Evolutionary conservation across 2,329 filamentous ascomycete species (phyloP).

Genomic region (Lecanosticta acicola): DNA sequence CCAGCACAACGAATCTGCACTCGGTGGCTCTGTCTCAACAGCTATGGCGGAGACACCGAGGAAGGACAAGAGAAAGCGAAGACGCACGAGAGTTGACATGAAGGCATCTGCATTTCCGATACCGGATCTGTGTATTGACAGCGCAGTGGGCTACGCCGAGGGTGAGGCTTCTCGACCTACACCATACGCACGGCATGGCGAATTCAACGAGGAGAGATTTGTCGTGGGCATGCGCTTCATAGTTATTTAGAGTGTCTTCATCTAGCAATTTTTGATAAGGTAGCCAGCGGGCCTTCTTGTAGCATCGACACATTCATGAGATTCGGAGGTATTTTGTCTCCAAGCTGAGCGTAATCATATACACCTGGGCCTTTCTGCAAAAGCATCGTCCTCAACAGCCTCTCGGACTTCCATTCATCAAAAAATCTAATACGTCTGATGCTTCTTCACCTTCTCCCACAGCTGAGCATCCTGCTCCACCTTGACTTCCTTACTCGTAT

Average conservation of each 20-base stretch:
- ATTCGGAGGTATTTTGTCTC: too few species aligned
- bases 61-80: conserved; percentile 3
- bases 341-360: too few species aligned
- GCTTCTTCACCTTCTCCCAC: conserved; percentile 33
- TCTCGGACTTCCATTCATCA: too few species aligned
- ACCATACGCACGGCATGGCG: conserved; percentile 34
- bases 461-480: conserved; percentile 31
- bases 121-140: conserved; percentile 20
- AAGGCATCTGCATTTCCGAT: conserved; percentile 19
- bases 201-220: conserved; percentile 38
- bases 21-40: too few species aligned
- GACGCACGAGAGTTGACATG: too few species aligned
- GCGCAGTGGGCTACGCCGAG: conserved; percentile 22
- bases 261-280: too few species aligned
- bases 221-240: conserved; percentile 41
- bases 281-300: too few species aligned
- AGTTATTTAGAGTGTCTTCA: too few species aligned
- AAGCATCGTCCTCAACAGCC: too few species aligned
- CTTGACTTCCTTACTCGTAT: conserved; percentile 44
- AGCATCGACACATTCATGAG: too few species aligned
- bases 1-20: too few species aligned
- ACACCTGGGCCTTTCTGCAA: too few species aligned
- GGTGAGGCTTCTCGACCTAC: conserved; percentile 35
- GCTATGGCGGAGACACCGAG: background rate
- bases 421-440: conserved; percentile 26